Base-by-base conservation (phyloP, 495 filamentous ascomycete genomes). In the Thozetella sp. region DNA sequence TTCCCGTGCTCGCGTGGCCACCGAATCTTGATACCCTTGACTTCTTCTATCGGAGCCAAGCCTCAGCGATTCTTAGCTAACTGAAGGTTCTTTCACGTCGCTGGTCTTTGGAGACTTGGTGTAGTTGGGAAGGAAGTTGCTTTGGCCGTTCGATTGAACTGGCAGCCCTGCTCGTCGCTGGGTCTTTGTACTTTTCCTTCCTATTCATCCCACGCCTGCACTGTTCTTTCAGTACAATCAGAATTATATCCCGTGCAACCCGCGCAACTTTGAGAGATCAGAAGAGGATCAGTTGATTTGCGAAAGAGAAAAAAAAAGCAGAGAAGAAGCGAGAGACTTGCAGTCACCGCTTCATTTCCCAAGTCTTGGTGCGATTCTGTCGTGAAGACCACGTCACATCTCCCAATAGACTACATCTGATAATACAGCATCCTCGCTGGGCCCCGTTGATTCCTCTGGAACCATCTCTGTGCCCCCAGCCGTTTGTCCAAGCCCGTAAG, bases 231-330 rank as follows among this genome's bases (percentile, higher is more conserved):
- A 74, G 76, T 76, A 79, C 78, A 83, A 78, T 80, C 81, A 83
- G 75, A 85, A 83, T 85, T 85, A 80, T 83, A 75, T 80, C 69
- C 74, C 70, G 64, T 81, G 73, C 76, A 74, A 67, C 68, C 69
- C 69, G 62, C 66, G 62, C 67, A 71, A 65, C 63, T 68, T 74
- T 69, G 74, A 63, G 63, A 68, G 72, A 69, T 10, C 72, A 72
- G 66, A 63, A 48, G n/a, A 48, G 43, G 43, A 11, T 3, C 10
- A 48, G 43, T 48, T 48, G 43, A 48, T 9, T 48, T 48, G 6
- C 20, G 9, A 11, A 48, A n/a, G 72, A 73, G 65, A 73, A 65
- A 59, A 65, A 77, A 65, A 73, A 55, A 68, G 63, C 61, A 67
- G 54, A 69, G 52, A 67, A 63, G 65, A 63, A 71, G 58, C 63